Percentiles rank a stretch among this genome's conserved stretches.
phyloP scores from a whole-genome alignment of 1,139 yeast species.

The Debaryomyces coudertii region DNA sequence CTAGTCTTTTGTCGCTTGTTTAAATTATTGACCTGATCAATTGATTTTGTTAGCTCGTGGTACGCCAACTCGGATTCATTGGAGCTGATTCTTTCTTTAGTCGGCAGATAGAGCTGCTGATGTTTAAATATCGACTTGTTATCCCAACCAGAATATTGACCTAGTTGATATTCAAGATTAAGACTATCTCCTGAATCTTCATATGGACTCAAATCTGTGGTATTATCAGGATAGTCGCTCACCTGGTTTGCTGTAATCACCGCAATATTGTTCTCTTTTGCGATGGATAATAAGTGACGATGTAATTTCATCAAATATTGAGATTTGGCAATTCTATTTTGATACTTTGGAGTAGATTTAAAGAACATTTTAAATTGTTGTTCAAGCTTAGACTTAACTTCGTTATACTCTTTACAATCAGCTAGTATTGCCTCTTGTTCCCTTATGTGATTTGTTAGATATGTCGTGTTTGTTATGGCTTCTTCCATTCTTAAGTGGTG shows the following conservation, averaged over 20 bases:
- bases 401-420: slow-evolving; percentile 20
- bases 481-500: slow-evolving; percentile 79
- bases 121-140: slow-evolving; percentile 30
- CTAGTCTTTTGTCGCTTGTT: slow-evolving; percentile 15
- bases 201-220: slow-evolving; percentile 15
- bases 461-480: slow-evolving; percentile 34
- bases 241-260: slow-evolving; percentile 82
- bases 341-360: slow-evolving; percentile 30
- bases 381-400: slow-evolving; percentile 30
- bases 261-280: slow-evolving; percentile 55
- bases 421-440: slow-evolving; percentile 26
- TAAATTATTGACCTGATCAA: slow-evolving; percentile 10
- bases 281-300: slow-evolving; percentile 52
- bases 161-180: slow-evolving; percentile 67
- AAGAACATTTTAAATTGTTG: slow-evolving; percentile 32
- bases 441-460: slow-evolving; percentile 26
- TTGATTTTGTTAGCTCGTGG: slow-evolving; percentile 16
- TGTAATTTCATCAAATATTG: slow-evolving; percentile 50
- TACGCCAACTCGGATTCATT: slow-evolving; percentile 16
- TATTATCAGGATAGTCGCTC: slow-evolving; percentile 52
- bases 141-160: slow-evolving; percentile 81
- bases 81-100: slow-evolving; percentile 8
- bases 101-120: slow-evolving; percentile 13
- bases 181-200: slow-evolving; percentile 27
- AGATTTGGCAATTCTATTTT: slow-evolving; percentile 37